These are phyloP conservation scores for Monosporozyma solicola DNA, from an alignment of 805 yeast genomes.

Conservation along the genomic window DNA sequence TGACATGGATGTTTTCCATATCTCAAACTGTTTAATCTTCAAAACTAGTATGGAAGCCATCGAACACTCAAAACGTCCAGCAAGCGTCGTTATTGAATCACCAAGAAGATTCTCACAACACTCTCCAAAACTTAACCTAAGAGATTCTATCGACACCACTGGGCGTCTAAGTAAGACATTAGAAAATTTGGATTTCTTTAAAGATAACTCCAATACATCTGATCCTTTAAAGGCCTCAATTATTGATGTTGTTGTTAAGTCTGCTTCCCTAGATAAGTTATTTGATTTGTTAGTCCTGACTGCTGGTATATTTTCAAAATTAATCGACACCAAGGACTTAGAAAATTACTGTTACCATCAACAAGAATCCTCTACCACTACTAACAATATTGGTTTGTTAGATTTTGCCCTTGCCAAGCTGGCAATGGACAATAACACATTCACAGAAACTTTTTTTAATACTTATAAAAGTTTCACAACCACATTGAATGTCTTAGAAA, in stretches of 20 bases:
- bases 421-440: constrained; percentile 55
- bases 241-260: constrained; percentile 45
- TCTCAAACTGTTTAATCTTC: constrained; percentile 48
- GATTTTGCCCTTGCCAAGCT: constrained; percentile 37
- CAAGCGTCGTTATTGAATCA: constrained; percentile 41
- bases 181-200: constrained; percentile 26
- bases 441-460: constrained; percentile 59
- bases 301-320: constrained; percentile 45
- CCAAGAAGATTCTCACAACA: constrained; percentile 35
- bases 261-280: constrained; percentile 67
- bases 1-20: constrained; percentile 48
- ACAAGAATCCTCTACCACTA: constrained; percentile 2
- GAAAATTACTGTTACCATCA: constrained; percentile 32
- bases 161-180: constrained; percentile 19
- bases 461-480: constrained; percentile 61
- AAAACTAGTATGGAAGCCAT: constrained; percentile 39
- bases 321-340: constrained; percentile 37
- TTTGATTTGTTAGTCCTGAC: constrained; percentile 74
- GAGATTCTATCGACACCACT: constrained; percentile 19
- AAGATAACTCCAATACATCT: constrained; percentile 24
- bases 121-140: constrained; percentile 14
- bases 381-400: constrained; percentile 18
- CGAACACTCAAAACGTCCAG: constrained; percentile 33
- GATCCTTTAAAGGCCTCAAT: constrained; percentile 30
- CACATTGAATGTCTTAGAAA: constrained; percentile 43